Evolutionary conservation across 2,329 filamentous ascomycete species (phyloP).

Genomic region (Penicillium sp.): DNA sequence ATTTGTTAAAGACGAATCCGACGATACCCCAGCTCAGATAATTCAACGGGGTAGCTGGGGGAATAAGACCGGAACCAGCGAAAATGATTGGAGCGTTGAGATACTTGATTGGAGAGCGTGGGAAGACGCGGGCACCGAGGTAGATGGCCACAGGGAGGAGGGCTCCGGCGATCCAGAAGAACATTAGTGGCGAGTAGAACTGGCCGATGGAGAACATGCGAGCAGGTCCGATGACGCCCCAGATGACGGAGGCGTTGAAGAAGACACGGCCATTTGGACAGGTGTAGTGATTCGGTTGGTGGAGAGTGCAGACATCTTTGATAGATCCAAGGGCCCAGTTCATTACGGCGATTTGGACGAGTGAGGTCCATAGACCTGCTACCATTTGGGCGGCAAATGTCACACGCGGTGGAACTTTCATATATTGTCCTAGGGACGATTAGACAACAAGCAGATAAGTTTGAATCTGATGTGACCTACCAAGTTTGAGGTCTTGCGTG

Average conservation of each 20-base stretch:
- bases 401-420: conserved; percentile 50
- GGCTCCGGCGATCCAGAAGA: conserved; percentile 65
- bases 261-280: conserved; percentile 56
- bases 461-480: conserved; percentile 9
- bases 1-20: conserved; percentile 63
- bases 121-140: conserved; percentile 55
- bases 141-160: conserved; percentile 58
- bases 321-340: conserved; percentile 52
- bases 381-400: conserved; percentile 50
- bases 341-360: conserved; percentile 46
- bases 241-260: conserved; percentile 65
- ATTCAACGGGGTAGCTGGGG: conserved; percentile 64
- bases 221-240: conserved; percentile 65
- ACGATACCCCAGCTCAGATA: conserved; percentile 66
- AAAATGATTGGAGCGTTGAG: conserved; percentile 64
- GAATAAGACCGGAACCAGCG: conserved; percentile 57
- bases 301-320: conserved; percentile 56
- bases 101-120: conserved; percentile 57
- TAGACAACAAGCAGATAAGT: not conserved
- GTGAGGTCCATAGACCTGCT: conserved; percentile 46
- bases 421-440: conserved; percentile 50
- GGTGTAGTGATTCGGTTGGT: conserved; percentile 54
- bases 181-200: conserved; percentile 60
- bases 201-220: conserved; percentile 62
- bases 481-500: conserved; percentile 60